Conservation (phyloP, 2,329 filamentous ascomycete species). For the Cladosporium sp. region DNA sequence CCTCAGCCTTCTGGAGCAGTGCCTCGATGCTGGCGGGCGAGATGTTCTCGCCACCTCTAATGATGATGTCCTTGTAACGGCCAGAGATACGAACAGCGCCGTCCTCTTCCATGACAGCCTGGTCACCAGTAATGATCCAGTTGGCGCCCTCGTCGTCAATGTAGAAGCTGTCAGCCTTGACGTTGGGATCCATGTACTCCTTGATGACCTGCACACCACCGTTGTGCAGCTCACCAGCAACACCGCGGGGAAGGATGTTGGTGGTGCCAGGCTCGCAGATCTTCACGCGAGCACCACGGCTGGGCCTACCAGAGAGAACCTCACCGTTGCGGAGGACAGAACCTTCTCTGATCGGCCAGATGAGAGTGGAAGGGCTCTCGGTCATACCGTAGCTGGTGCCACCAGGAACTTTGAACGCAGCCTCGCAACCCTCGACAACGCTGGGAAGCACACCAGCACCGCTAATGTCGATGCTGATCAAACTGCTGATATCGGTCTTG, state of each 20-base stretch:
- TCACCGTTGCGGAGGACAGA: conserved; percentile 31
- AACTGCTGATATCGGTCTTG: conserved; percentile 25
- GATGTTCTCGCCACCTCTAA: conserved; percentile 64
- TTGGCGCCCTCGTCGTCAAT: conserved; percentile 37
- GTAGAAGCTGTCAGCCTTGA: conserved; percentile 27
- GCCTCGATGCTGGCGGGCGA: conserved; percentile 39
- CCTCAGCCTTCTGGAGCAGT: conserved; percentile 34
- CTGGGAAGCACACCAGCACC: conserved; percentile 35
- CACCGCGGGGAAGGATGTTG: conserved; percentile 24
- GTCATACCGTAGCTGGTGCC: conserved; percentile 43
- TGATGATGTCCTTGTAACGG: conserved; percentile 34
- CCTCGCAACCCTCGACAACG: conserved; percentile 26
- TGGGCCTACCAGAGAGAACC: conserved; percentile 40
- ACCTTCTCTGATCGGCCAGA: conserved; percentile 35
- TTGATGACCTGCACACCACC: conserved; percentile 28
- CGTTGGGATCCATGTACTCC: conserved; percentile 28
- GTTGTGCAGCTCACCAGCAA: conserved; percentile 30
- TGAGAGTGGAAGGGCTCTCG: conserved; percentile 41
- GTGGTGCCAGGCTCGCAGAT: conserved; percentile 28
- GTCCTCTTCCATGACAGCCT: conserved; percentile 47
- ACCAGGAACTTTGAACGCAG: conserved; percentile 26
- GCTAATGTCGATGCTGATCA: conserved; percentile 31
- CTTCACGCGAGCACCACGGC: conserved; percentile 37
- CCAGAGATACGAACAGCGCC: conserved; percentile 37
- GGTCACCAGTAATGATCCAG: conserved; percentile 65